Conservation (phyloP, 2,329 filamentous ascomycete genomes). For the Colletotrichum sp. region DNA sequence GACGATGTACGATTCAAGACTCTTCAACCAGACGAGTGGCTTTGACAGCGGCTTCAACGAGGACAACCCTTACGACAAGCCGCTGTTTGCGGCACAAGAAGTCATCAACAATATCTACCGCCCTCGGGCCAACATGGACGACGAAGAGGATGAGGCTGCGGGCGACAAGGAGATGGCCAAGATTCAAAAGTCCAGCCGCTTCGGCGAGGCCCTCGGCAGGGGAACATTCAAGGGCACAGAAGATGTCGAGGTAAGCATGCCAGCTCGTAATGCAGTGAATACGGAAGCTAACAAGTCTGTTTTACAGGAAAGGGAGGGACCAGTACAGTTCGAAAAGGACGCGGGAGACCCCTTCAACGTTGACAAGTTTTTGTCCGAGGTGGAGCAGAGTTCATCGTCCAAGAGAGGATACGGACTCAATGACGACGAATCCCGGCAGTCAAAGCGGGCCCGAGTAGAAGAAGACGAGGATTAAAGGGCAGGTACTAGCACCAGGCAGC, state of each 20-base stretch:
- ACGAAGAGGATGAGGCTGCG: slow-evolving; percentile 78
- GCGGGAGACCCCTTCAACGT: slow-evolving; percentile 86
- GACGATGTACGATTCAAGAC: slow-evolving; percentile 93
- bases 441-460: slow-evolving; percentile 80
- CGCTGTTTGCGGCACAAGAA: slow-evolving; percentile 93
- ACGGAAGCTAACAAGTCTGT: background rate
- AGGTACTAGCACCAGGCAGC: background rate
- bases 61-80: slow-evolving; percentile 97
- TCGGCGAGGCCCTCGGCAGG: slow-evolving; percentile 83
- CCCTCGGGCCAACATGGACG: slow-evolving; percentile 75
- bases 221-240: slow-evolving; percentile 90
- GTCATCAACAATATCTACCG: slow-evolving; percentile 94
- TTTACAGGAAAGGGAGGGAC: slow-evolving; percentile 76
- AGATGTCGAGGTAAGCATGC: slow-evolving; percentile 73
- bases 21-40: slow-evolving; percentile 94
- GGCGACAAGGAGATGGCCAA: slow-evolving; percentile 85
- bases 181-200: slow-evolving; percentile 84
- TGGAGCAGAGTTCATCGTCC: slow-evolving; percentile 61
- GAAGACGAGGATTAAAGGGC: slow-evolving; percentile 62
- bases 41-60: slow-evolving; percentile 96
- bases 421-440: slow-evolving; percentile 62
- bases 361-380: slow-evolving; percentile 90
- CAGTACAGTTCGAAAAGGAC: slow-evolving; percentile 96
- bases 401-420: slow-evolving; percentile 82
- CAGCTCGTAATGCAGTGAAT: background rate